Percentiles rank a stretch among this genome's conserved stretches.
Conservation (phyloP, 257 asterid species). For the Lithospermum erythrorhizon region DNA sequence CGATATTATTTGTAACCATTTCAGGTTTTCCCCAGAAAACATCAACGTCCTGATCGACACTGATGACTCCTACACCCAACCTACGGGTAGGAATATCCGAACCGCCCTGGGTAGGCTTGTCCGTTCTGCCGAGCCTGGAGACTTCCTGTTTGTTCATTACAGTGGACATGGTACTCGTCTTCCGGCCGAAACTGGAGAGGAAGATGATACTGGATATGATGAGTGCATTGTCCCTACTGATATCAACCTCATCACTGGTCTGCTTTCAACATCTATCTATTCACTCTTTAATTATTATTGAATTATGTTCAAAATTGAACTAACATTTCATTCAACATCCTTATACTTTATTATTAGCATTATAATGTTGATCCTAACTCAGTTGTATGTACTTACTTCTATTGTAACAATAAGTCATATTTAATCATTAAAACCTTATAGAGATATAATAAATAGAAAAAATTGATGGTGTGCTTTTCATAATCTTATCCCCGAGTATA, state of each 20-base stretch:
- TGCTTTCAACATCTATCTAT: not conserved
- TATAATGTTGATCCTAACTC: no score
- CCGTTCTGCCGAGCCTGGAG: constrained; percentile 51
- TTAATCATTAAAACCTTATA: no score
- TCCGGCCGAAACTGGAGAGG: constrained; percentile 98
- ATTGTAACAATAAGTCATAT: no score
- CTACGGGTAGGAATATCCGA: constrained; percentile 84
- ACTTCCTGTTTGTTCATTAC: constrained; percentile 75
- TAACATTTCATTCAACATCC: no score
- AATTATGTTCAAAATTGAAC: no score
- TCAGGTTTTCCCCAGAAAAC: constrained; percentile 69
- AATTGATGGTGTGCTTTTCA: no score
- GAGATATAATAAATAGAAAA: no score
- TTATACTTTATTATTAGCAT: no score
- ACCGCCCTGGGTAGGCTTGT: constrained; percentile 59
- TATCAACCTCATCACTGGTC: constrained; percentile 89
- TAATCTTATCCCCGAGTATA: no score
- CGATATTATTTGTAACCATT: constrained; percentile 22
- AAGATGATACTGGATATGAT: constrained; percentile 90
- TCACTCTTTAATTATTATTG: no score
- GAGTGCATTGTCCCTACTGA: constrained; percentile 94
- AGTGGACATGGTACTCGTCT: constrained; percentile 98
- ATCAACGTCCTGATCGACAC: constrained; percentile 71
- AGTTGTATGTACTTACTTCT: no score
- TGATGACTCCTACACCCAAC: constrained; percentile 58